Evolutionary conservation across 169 alveolate species (phyloP).

Genomic region (Eimeria maxima): DNA sequence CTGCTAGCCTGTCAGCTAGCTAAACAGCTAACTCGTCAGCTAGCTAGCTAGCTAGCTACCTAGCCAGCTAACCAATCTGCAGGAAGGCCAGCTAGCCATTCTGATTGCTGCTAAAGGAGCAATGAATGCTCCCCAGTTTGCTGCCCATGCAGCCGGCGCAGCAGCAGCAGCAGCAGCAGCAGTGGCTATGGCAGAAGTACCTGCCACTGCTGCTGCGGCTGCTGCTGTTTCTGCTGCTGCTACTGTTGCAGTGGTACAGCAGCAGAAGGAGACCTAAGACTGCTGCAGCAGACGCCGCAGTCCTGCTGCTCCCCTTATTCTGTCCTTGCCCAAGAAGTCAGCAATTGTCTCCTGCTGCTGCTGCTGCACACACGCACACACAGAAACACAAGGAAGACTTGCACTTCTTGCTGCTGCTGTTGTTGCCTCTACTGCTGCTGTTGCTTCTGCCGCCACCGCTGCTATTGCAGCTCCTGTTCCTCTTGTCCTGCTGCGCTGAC

Average conservation of each 20-base stretch:
- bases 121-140: background rate
- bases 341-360: conserved; percentile 19
- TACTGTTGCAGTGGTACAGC: background rate
- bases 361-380: background rate
- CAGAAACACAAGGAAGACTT: background rate
- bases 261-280: background rate
- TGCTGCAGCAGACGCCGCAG: conserved; percentile 30
- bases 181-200: background rate
- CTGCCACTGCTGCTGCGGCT: background rate
- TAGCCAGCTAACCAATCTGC: background rate
- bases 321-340: background rate
- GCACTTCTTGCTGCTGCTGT: conserved; percentile 5
- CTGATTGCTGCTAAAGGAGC: background rate
- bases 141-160: too few relatives aligned
- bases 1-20: background rate
- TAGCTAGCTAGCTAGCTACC: background rate
- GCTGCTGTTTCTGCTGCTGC: conserved; percentile 21
- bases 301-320: background rate
- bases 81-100: background rate
- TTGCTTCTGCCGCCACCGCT: background rate
- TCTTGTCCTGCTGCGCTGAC: background rate
- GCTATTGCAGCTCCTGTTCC: background rate
- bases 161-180: too few relatives aligned
- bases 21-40: background rate
- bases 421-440: background rate